Evolutionary conservation across 1,284 basidiomycete species (phyloP), one percentile per base, ranked within the genome.

Genomic region (Sporisorium reilianum): DNA sequence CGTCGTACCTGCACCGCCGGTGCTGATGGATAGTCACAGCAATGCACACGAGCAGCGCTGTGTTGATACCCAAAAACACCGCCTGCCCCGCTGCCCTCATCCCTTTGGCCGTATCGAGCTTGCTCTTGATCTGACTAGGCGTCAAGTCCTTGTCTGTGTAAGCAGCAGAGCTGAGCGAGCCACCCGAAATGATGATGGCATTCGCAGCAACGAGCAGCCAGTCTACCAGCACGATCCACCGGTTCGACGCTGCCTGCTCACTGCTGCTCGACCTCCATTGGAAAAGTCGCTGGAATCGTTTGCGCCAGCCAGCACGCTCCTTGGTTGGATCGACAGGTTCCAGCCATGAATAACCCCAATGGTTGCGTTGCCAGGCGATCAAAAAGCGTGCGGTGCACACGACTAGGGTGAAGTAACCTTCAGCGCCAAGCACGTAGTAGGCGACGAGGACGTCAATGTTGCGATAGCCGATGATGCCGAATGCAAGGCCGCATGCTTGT

Each of bases 391-490:
- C 64, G 5, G 61, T 58, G 44, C 75, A 79, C 7, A 80, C 56
- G 22, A 79, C 69, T 9, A 80, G 65, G 6, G 71, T 62, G 42
- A 79, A 80, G 54, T 78, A 78, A 0, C 77, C 79, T 54, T 77
- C 71, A 12, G 75, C 72, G 30, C 59, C 67, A 4, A 79, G 55
- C 41, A 80, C 56, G 34, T 71, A 60, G 62, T 79, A 78, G 14
- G 71, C 79, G 42, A 79, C 51, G 28, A 77, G 65, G 16, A 71
- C 22, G 30, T 53, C 3, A n/a, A 61, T 55, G 40, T 69, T 59
- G 9, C 34, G 34, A 41, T 55, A 69, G 25, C 64, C 64, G 18
- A 64, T n/a, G 38, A 74, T 32, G 42, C 66, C 73, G 30, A 78
- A 77, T 8, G 59, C 65, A 26, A 78, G 34, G 18, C 76, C 76